Conservation (phyloP, 1,284 basidiomycete species). For the Pyrrhoderma lamaoense region DNA sequence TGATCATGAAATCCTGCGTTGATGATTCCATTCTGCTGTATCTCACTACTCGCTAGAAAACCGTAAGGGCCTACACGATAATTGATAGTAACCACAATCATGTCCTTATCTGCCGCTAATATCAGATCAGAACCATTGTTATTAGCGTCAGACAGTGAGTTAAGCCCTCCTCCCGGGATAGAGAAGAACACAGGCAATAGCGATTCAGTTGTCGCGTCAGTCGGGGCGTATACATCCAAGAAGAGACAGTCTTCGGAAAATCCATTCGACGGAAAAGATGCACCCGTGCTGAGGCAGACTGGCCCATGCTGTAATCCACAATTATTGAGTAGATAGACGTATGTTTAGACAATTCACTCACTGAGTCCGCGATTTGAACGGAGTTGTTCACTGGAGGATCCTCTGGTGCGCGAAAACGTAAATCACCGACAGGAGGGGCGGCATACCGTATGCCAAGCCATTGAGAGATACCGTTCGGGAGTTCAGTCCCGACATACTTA, state of each 20-base stretch:
- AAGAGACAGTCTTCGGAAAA: constrained; percentile 32
- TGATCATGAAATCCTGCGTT: constrained; percentile 45
- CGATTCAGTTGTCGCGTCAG: constrained; percentile 19
- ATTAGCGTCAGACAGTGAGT: constrained; percentile 11
- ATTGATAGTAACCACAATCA: constrained; percentile 38
- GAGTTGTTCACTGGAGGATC: constrained; percentile 20
- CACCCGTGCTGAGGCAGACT: constrained; percentile 11
- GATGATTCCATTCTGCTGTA: constrained; percentile 32
- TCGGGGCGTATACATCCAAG: constrained; percentile 31
- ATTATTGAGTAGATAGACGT: background rate
- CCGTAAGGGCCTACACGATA: constrained; percentile 40
- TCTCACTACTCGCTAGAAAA: constrained; percentile 36
- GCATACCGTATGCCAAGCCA: constrained; percentile 27
- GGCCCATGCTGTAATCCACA: constrained; percentile 8
- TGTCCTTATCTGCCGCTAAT: constrained; percentile 39
- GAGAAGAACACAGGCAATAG: constrained; percentile 58
- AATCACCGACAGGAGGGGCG: constrained; percentile 24
- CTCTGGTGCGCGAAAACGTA: constrained; percentile 23
- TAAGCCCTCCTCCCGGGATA: constrained; percentile 53
- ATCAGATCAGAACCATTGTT: constrained; percentile 24
- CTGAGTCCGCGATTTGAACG: constrained; percentile 18
- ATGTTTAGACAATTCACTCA: background rate
- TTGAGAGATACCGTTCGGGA: constrained; percentile 20
- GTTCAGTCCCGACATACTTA: constrained; percentile 19
- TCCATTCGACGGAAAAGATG: constrained; percentile 5